Conservation (phyloP, 2,329 filamentous ascomycete genomes). For the Fusarium sp. region DNA sequence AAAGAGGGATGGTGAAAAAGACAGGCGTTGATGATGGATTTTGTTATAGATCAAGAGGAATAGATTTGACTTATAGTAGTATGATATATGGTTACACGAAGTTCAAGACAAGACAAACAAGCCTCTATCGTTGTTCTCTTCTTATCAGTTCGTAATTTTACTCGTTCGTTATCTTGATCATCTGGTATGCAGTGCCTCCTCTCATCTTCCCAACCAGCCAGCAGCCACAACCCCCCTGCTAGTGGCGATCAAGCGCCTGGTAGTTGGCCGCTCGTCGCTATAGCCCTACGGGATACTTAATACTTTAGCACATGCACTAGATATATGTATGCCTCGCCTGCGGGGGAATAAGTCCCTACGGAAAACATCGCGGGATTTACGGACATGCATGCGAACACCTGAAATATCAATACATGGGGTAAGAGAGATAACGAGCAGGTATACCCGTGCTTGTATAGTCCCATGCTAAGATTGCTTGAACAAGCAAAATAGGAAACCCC, state of each 20-base stretch:
- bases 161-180: constrained; percentile 9
- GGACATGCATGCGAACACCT: not conserved
- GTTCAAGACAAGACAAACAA: not conserved
- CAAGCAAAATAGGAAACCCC: constrained; percentile 23
- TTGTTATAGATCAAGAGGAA: not conserved
- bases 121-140: constrained; percentile 1
- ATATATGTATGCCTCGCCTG: constrained; percentile 1
- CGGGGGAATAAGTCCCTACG: not conserved
- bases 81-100: not conserved
- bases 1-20: not conserved
- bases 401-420: not conserved
- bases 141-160: not conserved
- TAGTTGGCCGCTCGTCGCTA: not conserved
- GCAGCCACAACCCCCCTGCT: constrained; percentile 3
- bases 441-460: constrained; percentile 1
- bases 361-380: constrained; percentile 4
- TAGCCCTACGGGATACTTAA: constrained; percentile 6
- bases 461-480: constrained; percentile 5
- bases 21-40: not conserved
- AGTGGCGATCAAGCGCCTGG: not conserved
- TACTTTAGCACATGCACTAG: not conserved
- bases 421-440: not conserved
- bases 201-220: not conserved
- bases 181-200: constrained; percentile 1
- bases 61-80: not conserved